Percentiles rank a stretch among this genome's conserved stretches.
These are phyloP conservation scores for Sporothrix dimorphospora DNA, from an alignment of 2,329 filamentous ascomycete species.

Conservation along the genomic window DNA sequence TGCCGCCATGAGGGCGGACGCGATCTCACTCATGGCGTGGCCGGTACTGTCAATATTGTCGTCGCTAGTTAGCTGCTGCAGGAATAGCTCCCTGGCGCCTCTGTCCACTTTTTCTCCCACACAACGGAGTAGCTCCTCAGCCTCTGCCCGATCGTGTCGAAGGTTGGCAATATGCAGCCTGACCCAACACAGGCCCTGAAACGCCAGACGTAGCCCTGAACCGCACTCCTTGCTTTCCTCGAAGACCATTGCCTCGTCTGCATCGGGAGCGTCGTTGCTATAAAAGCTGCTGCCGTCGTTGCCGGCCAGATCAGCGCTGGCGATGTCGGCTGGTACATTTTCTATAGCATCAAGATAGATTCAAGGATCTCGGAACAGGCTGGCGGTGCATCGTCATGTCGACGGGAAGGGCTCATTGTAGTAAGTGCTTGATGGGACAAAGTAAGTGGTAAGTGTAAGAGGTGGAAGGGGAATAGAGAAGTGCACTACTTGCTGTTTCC, in stretches of 20 bases:
- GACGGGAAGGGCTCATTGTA: not conserved
- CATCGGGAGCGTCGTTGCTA: not conserved
- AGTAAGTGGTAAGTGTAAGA: not conserved
- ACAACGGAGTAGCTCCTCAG: not conserved
- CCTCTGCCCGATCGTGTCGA: not conserved
- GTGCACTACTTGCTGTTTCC: not conserved
- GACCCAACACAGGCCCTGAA: constrained; percentile 24
- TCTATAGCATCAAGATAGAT: not conserved
- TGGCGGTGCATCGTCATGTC: not conserved
- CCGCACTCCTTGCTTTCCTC: not conserved
- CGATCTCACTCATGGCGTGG: constrained; percentile 2
- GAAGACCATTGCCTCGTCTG: not conserved
- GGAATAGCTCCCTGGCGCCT: constrained; percentile 4
- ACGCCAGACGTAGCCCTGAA: not conserved
- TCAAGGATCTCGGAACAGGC: not conserved
- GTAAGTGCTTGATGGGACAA: too few relatives aligned
- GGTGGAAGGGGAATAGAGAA: not conserved
- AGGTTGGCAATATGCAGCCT: constrained; percentile 24
- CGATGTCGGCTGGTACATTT: not conserved
- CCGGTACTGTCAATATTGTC: constrained; percentile 2
- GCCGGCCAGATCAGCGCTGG: not conserved
- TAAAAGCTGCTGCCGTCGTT: constrained; percentile 22
- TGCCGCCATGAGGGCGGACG: not conserved
- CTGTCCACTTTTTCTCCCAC: not conserved
- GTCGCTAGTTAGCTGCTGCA: not conserved